Conservation (phyloP, 2,329 filamentous ascomycete species). For the Aureobasidium sp. region DNA sequence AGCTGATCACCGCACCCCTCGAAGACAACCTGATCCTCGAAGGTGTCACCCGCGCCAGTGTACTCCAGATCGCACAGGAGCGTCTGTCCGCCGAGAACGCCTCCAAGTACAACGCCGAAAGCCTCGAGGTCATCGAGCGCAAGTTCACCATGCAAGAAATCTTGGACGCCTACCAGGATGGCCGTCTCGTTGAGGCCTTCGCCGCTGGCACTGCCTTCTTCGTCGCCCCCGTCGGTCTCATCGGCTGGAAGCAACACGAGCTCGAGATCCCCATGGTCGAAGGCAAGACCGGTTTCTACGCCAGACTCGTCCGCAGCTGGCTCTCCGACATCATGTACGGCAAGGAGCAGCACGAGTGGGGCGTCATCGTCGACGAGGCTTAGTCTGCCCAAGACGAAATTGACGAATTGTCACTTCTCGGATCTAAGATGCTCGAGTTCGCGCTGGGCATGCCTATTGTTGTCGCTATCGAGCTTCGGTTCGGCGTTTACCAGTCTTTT, state of each 20-base stretch:
- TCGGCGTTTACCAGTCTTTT: neutral
- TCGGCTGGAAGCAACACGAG: constrained; percentile 39
- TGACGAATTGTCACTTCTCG: neutral
- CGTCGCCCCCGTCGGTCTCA: constrained; percentile 37
- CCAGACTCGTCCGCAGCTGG: constrained; percentile 37
- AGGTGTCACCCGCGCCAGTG: constrained; percentile 76
- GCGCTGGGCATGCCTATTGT: neutral
- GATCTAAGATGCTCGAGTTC: neutral
- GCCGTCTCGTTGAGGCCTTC: constrained; percentile 66
- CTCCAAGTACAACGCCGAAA: constrained; percentile 13
- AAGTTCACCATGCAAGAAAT: constrained; percentile 31
- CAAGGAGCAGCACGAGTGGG: constrained; percentile 39
- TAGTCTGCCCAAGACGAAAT: constrained; percentile 1
- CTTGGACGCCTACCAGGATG: constrained; percentile 15
- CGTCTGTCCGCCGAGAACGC: constrained; percentile 40
- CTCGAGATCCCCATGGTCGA: constrained; percentile 33
- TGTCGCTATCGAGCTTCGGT: neutral
- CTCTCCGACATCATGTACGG: constrained; percentile 44
- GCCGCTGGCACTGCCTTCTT: constrained; percentile 71
- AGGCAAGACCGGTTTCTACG: constrained; percentile 30
- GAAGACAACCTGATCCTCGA: constrained; percentile 78
- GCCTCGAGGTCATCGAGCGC: constrained; percentile 46
- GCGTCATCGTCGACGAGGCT: constrained; percentile 34
- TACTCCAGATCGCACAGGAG: constrained; percentile 62
- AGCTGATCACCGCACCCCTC: constrained; percentile 77